Conservation (phyloP, 352 stramenopile species). For the Globisporangium acanthophoron region DNA sequence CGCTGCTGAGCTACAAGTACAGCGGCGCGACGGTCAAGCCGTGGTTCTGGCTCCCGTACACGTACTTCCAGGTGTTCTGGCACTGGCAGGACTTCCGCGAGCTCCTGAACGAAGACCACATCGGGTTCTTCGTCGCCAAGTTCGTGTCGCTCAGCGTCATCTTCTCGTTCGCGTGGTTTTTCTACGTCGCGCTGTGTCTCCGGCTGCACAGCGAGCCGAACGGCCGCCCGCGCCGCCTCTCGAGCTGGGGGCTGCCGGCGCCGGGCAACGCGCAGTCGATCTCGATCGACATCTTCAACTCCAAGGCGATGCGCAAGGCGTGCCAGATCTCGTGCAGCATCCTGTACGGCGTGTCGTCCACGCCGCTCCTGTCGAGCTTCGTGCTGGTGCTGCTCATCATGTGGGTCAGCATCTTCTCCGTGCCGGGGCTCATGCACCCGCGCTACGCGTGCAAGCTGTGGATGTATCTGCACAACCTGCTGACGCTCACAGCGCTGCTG, state of each 20-base stretch:
- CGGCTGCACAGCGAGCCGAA: conserved; percentile 63
- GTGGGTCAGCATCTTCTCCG: conserved; percentile 40
- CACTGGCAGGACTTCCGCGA: conserved; percentile 69
- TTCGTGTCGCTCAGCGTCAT: conserved; percentile 53
- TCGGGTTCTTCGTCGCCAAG: conserved; percentile 53
- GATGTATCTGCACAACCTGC: conserved; percentile 51
- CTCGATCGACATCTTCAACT: conserved; percentile 70
- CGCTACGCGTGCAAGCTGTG: conserved; percentile 62
- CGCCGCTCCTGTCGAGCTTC: conserved; percentile 58
- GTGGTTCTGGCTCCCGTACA: conserved; percentile 79
- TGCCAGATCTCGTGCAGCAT: conserved; percentile 74
- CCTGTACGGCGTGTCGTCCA: conserved; percentile 63
- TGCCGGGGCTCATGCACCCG: conserved; percentile 64
- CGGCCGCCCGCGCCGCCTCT: conserved; percentile 50
- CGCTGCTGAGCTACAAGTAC: conserved; percentile 78
- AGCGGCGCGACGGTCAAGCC: conserved; percentile 66
- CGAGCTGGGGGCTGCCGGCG: conserved; percentile 49
- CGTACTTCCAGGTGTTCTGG: conserved; percentile 82
- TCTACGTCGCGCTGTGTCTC: conserved; percentile 61
- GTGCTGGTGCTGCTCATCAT: conserved; percentile 43
- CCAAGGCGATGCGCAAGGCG: conserved; percentile 54
- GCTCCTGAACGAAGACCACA: conserved; percentile 53
- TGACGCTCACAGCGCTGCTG: conserved; percentile 56
- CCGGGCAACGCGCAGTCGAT: conserved; percentile 46
- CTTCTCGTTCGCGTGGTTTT: conserved; percentile 58